Base-by-base conservation (phyloP, 495 filamentous ascomycete genomes). In the Penicillium antarcticum region DNA sequence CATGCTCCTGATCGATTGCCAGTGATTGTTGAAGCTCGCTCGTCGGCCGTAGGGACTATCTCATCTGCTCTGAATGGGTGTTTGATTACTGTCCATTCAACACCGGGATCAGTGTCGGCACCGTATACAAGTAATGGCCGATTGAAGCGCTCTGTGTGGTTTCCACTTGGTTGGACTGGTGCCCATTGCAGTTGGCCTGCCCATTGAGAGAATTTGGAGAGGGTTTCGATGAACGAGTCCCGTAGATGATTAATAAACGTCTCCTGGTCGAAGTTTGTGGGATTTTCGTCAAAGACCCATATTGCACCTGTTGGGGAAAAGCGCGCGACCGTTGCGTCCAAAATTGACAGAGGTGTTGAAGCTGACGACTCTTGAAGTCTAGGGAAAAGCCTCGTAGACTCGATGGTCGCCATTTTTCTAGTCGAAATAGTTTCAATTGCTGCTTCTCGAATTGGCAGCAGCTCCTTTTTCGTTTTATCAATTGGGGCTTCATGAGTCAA, bases 131-230 rank as follows among this genome's bases (percentile, higher is more conserved):
- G 66, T 67, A 16, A 56, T 57, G 48, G 69, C 26, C 32, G 70
- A 73, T 40, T 62, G 61, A 14, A 74, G 57, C 3, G 72, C 67
- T 3, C 69, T 58, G 53, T 75, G 38, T 49, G 47, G 18, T 4
- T 12, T 34, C 37, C 47, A n/a, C 34, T 14, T 9, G 45, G 34
- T 9, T 21, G 19, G 38, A 49, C 16, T 8, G 47, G 29, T 41
- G 47, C 26, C 47, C 47, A 49, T 34, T 49, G 47, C 12, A 71
- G 24, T 17, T 57, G 60, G 36, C 69, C 68, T 21, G 55, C 43
- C 57, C 58, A 70, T 24, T 70, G 67, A 5, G 67, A 63, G 49
- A 71, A 73, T 2, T 58, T 58, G 13, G 64, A 46, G 0, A 72
- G 57, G 5, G 63, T 59, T 13, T 55, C 45, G 2, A 14, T 40